Percentiles rank a stretch among this genome's conserved stretches.
Evolutionary conservation across 2,329 filamentous ascomycete genomes (phyloP).

Genomic region (Fusarium humuli): DNA sequence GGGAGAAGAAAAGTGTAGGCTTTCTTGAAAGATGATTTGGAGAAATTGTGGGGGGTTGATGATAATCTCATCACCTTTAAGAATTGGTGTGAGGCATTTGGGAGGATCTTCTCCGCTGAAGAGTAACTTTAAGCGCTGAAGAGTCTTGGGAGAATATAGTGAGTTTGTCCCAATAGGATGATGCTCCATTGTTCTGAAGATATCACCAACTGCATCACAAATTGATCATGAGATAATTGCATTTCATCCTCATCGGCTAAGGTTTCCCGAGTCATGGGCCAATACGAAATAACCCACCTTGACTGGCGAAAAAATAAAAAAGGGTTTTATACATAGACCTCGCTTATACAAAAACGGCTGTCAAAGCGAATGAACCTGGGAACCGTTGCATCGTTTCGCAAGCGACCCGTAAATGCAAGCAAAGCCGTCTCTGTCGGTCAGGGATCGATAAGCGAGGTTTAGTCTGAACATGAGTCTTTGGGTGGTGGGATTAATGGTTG

Average conservation of each 20-base stretch:
- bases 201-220: background rate
- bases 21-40: slow-evolving; percentile 23
- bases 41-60: slow-evolving; percentile 29
- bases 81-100: slow-evolving; percentile 30
- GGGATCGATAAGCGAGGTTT: slow-evolving; percentile 32
- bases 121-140: background rate
- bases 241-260: background rate
- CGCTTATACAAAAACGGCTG: slow-evolving; percentile 16
- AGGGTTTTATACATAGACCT: slow-evolving; percentile 1
- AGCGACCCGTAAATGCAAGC: slow-evolving; percentile 33
- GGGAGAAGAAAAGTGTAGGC: background rate
- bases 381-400: slow-evolving; percentile 44
- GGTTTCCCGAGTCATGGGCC: background rate
- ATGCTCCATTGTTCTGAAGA: background rate
- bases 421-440: background rate
- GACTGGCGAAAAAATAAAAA: slow-evolving; percentile 2
- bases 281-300: slow-evolving; percentile 23
- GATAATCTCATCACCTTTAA: slow-evolving; percentile 1
- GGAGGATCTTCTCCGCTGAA: background rate
- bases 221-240: background rate
- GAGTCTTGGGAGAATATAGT: background rate
- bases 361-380: slow-evolving; percentile 32
- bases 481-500: background rate
- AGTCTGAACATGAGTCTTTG: background rate
- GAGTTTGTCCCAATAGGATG: background rate